These are phyloP conservation scores for Thecaphora frezii DNA, from an alignment of 1,284 basidiomycete genomes.

Conservation along the genomic window DNA sequence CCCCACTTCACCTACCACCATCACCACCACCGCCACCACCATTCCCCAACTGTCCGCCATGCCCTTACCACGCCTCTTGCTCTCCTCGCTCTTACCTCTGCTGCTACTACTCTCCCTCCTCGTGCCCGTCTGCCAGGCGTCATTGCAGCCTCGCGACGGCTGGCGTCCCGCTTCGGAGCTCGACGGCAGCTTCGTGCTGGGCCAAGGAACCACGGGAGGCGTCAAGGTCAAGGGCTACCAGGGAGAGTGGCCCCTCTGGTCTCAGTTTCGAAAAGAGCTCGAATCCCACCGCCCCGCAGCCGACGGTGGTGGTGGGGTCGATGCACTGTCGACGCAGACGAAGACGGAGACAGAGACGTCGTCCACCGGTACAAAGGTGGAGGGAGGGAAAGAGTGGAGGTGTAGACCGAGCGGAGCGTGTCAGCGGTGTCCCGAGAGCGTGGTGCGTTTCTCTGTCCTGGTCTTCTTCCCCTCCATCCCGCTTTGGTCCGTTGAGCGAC, in stretches of 20 bases:
- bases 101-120: not conserved
- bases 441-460: no score
- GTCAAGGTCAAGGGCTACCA: constrained; percentile 28
- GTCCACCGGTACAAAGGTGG: not conserved
- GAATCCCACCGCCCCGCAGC: no score
- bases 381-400: not conserved
- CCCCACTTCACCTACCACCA: no score
- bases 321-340: not conserved
- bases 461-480: no score
- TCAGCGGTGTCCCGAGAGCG: not conserved
- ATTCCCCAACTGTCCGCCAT: no score
- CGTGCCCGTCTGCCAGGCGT: no score
- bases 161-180: not conserved
- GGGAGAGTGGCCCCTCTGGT: constrained; percentile 38
- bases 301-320: no score
- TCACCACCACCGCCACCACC: no score
- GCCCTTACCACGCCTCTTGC: no score
- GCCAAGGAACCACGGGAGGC: constrained; percentile 27
- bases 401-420: not conserved
- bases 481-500: not conserved
- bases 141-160: not conserved
- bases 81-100: no score
- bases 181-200: constrained; percentile 12
- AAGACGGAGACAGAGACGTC: not conserved
- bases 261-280: not conserved